Evolutionary conservation across 495 filamentous ascomycete genomes (phyloP), one percentile per base, ranked within the genome.

Genomic region (Aspergillus homomorphus): DNA sequence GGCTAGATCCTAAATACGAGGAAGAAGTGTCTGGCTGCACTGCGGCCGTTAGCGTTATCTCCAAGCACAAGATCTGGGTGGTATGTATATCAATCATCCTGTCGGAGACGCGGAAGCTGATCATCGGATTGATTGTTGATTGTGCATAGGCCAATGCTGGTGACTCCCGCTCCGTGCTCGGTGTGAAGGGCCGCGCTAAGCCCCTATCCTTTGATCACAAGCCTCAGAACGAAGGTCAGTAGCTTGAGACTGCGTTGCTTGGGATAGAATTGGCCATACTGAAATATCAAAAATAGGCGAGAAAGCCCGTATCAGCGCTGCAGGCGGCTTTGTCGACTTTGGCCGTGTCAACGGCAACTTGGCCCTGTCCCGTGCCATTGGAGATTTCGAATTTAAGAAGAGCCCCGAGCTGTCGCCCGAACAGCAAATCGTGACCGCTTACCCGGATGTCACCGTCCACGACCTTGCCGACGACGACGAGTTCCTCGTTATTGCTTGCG

Each of bases 311-410:
- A 98, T 98, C 70, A 89, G 84, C 63, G 93, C 93, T 33, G 94
- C 94, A 3, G 94, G 94, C 65, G 94, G 94, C 46, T 98, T 98
- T 68, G 94, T 98, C 64, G 94, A 98, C 75, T 98, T 98, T 67
- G 94, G 92, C 51, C 89, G 94, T 68, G 94, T 98, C 62, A 98
- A 98, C 71, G 94, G 94, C 64, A 98, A 98, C 70, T 85, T 98
- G 50, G 94, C 94, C n/a, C 81, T 98, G 42, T 98, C 95, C 50
- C 87, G 94, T 69, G 94, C 94, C 62, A 97, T 98, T 67, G 94
- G 94, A 62, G 94, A 98, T 76, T 98, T 98, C 68, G 94, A 98
- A 72, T 98, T 98, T 82, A 98, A 98, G 84, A 98, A 97, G 82
- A 96, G 93, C 73, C 89, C 92, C 58, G 92, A 96, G 63, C 84